Evolutionary conservation across 2,329 filamentous ascomycete species (phyloP).

Genomic region (Fusarium abutilonis): DNA sequence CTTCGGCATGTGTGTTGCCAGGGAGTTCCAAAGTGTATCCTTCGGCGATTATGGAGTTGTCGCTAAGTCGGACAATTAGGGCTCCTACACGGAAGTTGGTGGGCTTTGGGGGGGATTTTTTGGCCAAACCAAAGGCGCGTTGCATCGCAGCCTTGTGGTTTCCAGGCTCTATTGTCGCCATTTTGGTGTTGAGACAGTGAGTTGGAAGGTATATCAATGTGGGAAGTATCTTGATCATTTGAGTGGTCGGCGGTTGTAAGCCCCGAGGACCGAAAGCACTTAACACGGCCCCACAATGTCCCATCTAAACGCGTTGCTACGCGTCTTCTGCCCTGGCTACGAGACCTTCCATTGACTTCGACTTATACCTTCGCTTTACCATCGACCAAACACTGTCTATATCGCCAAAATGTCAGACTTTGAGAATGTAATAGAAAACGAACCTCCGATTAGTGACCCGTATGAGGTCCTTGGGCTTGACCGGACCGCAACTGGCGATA

Average conservation of each 20-base stretch:
- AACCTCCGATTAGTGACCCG: slow-evolving; percentile 74
- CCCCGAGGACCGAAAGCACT: slow-evolving; percentile 42
- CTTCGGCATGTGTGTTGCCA: slow-evolving; percentile 96
- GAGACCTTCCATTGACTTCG: neutral
- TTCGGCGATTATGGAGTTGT: slow-evolving; percentile 72
- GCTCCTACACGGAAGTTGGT: slow-evolving; percentile 96
- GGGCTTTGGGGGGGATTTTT: slow-evolving; percentile 82
- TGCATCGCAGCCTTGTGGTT: slow-evolving; percentile 68
- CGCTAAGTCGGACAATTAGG: slow-evolving; percentile 72
- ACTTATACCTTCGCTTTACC: slow-evolving; percentile 6
- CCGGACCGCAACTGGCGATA: slow-evolving; percentile 74
- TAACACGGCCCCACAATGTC: slow-evolving; percentile 37
- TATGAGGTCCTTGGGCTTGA: slow-evolving; percentile 82
- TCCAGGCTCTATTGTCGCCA: slow-evolving; percentile 44
- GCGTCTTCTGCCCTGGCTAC: slow-evolving; percentile 28
- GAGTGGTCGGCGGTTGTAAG: slow-evolving; percentile 27
- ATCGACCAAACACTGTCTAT: slow-evolving; percentile 22
- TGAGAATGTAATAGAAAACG: slow-evolving; percentile 64
- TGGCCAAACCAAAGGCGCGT: slow-evolving; percentile 78
- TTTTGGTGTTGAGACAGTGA: slow-evolving; percentile 15
- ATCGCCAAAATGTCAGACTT: slow-evolving; percentile 55
- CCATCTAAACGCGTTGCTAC: slow-evolving; percentile 33
- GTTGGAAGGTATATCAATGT: neutral
- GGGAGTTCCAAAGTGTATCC: slow-evolving; percentile 91
- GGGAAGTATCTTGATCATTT: slow-evolving; percentile 4